Base-by-base conservation (phyloP, 331 rosid genomes). In the Malus hybrid region DNA sequence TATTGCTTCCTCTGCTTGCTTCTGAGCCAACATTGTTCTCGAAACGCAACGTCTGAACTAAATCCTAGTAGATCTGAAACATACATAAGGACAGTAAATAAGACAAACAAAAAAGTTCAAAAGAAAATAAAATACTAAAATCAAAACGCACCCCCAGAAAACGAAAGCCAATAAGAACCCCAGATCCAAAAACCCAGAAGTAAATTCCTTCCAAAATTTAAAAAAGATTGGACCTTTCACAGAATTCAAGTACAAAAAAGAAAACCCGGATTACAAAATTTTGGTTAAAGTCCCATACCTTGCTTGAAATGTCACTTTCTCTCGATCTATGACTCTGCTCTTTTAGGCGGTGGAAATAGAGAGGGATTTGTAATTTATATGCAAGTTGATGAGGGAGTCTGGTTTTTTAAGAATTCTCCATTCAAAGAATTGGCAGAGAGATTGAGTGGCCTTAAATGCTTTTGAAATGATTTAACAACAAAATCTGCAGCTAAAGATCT, bases 1-100 rank as follows among this genome's bases (percentile, higher is more conserved):
- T 77, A 95, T 92, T 63, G 99, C 91, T 78, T 95, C 99, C 83
- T 92, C 99, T 80, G 86, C 91, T 78, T 90, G 96, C 81, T 89
- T 92, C 86, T 86, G 96, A 39, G 87, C 53, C 91, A 89, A 86
- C 99, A 94, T 94, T 91, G 86, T 71, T 6, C 63, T 42, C 68
- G 4, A 50, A 74, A 78, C 32, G 56, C 60, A 74, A 71, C 77
- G 71, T 33, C 75, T 34, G 39, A 76, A 75, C 75, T 29, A 63
- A 76, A 75, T 70, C 80, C 65, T 67, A 58, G 39, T 75, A 82
- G 91, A 89, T 92, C 93, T 84, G 86, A 81, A 84, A 77, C 80
- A 79, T 32, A 68, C 5, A 77, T n/a, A 70, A 78, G 19, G 79
- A 78, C 85, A 70, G 63, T 16, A 67, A 76, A 87, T 72, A 78